Evolutionary conservation across 2,329 filamentous ascomycete species (phyloP), one percentile per base, ranked within the genome.

Genomic region (Paraphoma chrysanthemicola): DNA sequence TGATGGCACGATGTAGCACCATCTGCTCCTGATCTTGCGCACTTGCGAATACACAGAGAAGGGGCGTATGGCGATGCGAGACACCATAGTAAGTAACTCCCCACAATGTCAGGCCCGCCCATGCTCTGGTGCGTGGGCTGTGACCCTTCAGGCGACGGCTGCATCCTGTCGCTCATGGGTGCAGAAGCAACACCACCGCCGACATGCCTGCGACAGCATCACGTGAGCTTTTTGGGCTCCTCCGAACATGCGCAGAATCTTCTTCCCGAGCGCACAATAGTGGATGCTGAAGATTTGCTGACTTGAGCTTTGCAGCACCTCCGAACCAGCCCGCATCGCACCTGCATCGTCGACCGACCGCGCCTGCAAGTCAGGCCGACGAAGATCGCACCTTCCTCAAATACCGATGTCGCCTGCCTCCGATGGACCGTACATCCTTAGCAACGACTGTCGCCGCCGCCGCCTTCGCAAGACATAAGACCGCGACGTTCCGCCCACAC

Each of bases 81-180:
- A 36, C 10, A 14, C 11, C 29, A 36, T 17, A 44, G 48, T 51
- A 51, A 51, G 48, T n/a, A 44, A 6, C 39, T 38, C 48, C 48
- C 28, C 7, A 9, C 28, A 51, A 28, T 23, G 14, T 33, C 18
- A 23, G 14, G 10, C 11, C 8, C 29, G 31, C 11, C 28, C 12
- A 31, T 30, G n/a, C 16, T 3, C 10, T 5, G 29, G 42, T 23
- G 30, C 33, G 16, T 41, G 28, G 38, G 29, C 39, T 30, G 30
- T 54, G 30, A 48, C 45, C n/a, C 17, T 16, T 29, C 44, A 39
- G 28, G 45, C 51, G 29, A 33, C 36, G 39, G 41, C 48, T 39
- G 8, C 28, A 9, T 23, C 41, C 28, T n/a, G 11, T 7, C 49
- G 18, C n/a, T 41, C 6, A 12, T 42, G 12, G 28, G n/a, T 29